Conservation (phyloP, 768 basidiomycete species). For the Suillus subalutaceus region DNA sequence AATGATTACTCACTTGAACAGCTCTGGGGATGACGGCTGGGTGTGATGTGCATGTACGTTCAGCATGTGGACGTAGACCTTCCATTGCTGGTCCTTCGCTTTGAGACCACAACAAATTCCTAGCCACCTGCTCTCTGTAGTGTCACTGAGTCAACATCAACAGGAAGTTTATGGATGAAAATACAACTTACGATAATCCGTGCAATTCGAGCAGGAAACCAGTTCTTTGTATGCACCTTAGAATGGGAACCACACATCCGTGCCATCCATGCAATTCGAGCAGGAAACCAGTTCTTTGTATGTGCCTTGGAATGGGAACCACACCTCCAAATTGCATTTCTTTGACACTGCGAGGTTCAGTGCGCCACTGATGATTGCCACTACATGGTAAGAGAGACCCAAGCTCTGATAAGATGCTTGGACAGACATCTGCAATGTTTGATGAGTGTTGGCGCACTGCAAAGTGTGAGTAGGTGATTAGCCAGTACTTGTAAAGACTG, state of each 20-base stretch:
- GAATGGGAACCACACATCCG: constrained; percentile 71
- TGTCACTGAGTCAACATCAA: background rate
- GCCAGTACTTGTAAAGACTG: too few relatives aligned
- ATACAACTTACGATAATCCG: constrained; percentile 87
- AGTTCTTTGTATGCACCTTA: constrained; percentile 96
- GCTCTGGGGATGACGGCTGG: too few relatives aligned
- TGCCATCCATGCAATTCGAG: too few relatives aligned
- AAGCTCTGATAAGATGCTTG: constrained; percentile 76
- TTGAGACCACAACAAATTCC: constrained; percentile 95
- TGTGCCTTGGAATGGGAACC: constrained; percentile 37
- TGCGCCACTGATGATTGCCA: constrained; percentile 94
- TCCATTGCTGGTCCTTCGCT: constrained; percentile 84
- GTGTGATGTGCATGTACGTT: too few relatives aligned
- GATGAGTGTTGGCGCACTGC: too few relatives aligned
- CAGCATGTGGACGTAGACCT: constrained; percentile 98
- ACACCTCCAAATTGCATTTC: constrained; percentile 98
- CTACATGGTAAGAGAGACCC: constrained; percentile 87
- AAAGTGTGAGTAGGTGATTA: too few relatives aligned
- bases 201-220: constrained; percentile 97
- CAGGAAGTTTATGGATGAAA: background rate
- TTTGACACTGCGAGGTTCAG: constrained; percentile 96
- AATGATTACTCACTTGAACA: too few relatives aligned
- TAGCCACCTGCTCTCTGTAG: constrained; percentile 84
- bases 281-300: too few relatives aligned
- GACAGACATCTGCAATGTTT: too few relatives aligned